A percentile compares a stretch with the other conserved stretches of the same genome.
These are phyloP conservation scores for Suillus discolor DNA, from an alignment of 768 basidiomycete species.

Conservation along the genomic window DNA sequence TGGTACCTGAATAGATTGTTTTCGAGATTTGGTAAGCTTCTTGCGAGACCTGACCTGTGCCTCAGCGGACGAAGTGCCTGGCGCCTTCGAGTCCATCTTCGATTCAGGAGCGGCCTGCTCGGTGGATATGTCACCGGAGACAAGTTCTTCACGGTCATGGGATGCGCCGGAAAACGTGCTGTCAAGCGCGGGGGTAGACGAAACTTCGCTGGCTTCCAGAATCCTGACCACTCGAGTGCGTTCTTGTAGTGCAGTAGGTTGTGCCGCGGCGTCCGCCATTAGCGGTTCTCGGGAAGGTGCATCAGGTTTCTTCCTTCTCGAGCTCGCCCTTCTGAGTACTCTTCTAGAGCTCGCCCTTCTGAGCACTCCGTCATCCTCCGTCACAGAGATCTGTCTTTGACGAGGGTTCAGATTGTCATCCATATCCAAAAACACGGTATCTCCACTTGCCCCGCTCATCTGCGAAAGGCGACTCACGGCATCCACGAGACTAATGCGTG, in stretches of 20 bases:
- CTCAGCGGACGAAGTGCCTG: not conserved
- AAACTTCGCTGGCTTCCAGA: not conserved
- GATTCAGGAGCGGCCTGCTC: not conserved
- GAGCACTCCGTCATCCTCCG: slow-evolving; percentile 7
- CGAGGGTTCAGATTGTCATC: not conserved
- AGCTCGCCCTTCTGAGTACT: slow-evolving; percentile 4
- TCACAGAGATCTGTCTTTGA: not conserved
- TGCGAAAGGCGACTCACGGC: slow-evolving; percentile 28
- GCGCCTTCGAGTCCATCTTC: not conserved
- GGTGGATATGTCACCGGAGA: not conserved
- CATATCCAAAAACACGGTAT: slow-evolving; percentile 29
- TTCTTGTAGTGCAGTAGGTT: slow-evolving; percentile 2
- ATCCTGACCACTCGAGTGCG: slow-evolving; percentile 5
- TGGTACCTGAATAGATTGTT: slow-evolving; percentile 3
- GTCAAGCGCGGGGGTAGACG: not conserved
- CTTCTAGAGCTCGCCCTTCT: not conserved
- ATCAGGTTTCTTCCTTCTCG: not conserved
- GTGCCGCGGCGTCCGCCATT: not conserved
- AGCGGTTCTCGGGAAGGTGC: not conserved
- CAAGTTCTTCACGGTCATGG: not conserved
- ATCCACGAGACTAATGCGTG: slow-evolving; percentile 29
- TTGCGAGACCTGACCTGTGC: not conserved
- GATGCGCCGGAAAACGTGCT: not conserved
- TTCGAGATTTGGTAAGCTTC: slow-evolving; percentile 10
- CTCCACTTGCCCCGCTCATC: slow-evolving; percentile 26